phyloP scores from a whole-genome alignment of 805 yeast species.

The Novakomyces olei region DNA sequence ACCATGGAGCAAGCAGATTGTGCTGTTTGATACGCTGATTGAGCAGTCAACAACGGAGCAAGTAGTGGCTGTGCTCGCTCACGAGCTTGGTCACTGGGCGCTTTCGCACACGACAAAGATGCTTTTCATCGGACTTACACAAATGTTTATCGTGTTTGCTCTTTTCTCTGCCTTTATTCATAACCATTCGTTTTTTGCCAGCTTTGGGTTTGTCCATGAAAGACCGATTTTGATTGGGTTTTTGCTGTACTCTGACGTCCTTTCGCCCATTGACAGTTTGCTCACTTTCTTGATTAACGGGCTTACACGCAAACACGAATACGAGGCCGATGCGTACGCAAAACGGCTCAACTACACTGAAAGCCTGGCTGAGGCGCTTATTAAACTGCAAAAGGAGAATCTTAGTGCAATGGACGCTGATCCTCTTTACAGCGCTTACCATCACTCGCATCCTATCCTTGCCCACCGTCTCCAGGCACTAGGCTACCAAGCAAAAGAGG shows the following conservation, averaged over 20 bases:
- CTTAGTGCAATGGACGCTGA: slow-evolving; percentile 75
- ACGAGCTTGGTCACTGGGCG: slow-evolving; percentile 97
- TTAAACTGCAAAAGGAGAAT: slow-evolving; percentile 58
- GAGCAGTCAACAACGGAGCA: slow-evolving; percentile 54
- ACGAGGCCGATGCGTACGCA: slow-evolving; percentile 51
- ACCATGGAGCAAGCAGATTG: slow-evolving; percentile 94
- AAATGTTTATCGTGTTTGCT: slow-evolving; percentile 41
- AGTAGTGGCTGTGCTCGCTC: slow-evolving; percentile 73
- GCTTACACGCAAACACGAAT: slow-evolving; percentile 70
- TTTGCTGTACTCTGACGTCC: slow-evolving; percentile 51
- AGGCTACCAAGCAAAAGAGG: slow-evolving; percentile 19
- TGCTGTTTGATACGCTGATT: slow-evolving; percentile 75
- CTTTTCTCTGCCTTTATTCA: slow-evolving; percentile 60
- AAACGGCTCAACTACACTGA: slow-evolving; percentile 46
- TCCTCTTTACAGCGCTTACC: slow-evolving; percentile 70
- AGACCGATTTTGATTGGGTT: slow-evolving; percentile 68
- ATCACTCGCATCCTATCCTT: slow-evolving; percentile 76
- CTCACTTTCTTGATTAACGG: slow-evolving; percentile 45
- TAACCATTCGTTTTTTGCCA: slow-evolving; percentile 51
- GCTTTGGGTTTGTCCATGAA: slow-evolving; percentile 50
- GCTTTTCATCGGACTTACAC: slow-evolving; percentile 41
- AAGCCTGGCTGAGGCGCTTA: slow-evolving; percentile 48
- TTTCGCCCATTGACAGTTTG: slow-evolving; percentile 53
- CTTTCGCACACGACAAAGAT: slow-evolving; percentile 66
- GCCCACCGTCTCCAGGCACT: slow-evolving; percentile 73